Conservation (phyloP, 305 asterid species). For the Rubia tinctorum region DNA sequence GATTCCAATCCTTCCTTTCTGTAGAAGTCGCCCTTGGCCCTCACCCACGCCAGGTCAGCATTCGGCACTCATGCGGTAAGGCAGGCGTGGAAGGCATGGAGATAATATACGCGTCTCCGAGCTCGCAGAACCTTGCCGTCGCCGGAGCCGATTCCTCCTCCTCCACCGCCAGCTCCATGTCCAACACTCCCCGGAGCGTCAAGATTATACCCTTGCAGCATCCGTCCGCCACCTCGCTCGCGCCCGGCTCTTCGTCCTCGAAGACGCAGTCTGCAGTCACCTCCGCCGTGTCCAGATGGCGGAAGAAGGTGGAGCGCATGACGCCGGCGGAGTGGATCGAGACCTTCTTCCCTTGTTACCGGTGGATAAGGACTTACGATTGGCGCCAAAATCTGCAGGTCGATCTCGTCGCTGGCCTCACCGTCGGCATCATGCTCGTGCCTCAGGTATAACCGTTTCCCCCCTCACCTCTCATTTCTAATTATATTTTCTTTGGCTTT, state of each 20-base stretch:
- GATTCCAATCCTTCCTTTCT: neutral
- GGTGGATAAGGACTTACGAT: slow-evolving; percentile 86
- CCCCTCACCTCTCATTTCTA: too few relatives aligned
- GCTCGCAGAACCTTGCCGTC: slow-evolving; percentile 50
- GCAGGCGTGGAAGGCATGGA: slow-evolving; percentile 31
- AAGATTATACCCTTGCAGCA: slow-evolving; percentile 77
- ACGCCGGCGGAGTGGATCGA: slow-evolving; percentile 78
- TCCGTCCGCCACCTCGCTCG: slow-evolving; percentile 39
- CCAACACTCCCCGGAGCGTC: slow-evolving; percentile 39
- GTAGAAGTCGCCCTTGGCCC: too few relatives aligned
- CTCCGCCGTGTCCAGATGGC: slow-evolving; percentile 46
- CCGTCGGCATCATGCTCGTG: slow-evolving; percentile 98
- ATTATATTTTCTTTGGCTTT: neutral
- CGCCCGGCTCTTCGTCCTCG: slow-evolving; percentile 28
- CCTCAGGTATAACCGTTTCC: slow-evolving; percentile 64
- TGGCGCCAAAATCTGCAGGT: slow-evolving; percentile 86
- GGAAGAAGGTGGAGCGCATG: slow-evolving; percentile 58
- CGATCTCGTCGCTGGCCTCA: slow-evolving; percentile 89
- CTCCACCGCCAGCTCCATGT: slow-evolving; percentile 12
- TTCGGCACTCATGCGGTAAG: neutral
- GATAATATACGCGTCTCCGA: slow-evolving; percentile 62
- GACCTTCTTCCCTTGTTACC: slow-evolving; percentile 75
- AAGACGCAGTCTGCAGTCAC: slow-evolving; percentile 17
- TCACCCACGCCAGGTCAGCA: neutral
- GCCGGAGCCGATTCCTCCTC: slow-evolving; percentile 12